Evolutionary conservation across 768 basidiomycete species (phyloP).

Genomic region (Crucibulum laeve): DNA sequence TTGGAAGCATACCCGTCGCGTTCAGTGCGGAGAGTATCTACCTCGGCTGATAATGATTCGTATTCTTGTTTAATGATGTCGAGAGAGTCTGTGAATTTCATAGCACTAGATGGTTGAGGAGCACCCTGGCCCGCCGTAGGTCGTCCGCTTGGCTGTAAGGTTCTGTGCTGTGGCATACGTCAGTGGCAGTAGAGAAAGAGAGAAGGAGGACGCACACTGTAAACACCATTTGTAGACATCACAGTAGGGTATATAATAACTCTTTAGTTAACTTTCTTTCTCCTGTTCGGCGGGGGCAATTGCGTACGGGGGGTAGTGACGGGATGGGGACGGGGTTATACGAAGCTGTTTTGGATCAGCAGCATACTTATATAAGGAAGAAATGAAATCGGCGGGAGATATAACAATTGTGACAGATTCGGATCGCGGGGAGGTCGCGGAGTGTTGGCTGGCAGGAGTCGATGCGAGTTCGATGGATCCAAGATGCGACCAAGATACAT

Average conservation of each 20-base stretch:
- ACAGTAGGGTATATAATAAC: background rate
- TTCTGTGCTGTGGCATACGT: slow-evolving; percentile 2
- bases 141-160: slow-evolving; percentile 5
- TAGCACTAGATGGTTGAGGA: slow-evolving; percentile 23
- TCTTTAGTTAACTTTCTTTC: background rate
- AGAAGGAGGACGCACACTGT: slow-evolving; percentile 17
- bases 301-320: background rate
- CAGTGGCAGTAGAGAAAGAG: background rate
- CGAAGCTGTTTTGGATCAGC: slow-evolving; percentile 17
- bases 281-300: background rate
- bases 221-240: slow-evolving; percentile 22
- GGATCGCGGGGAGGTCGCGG: slow-evolving; percentile 12
- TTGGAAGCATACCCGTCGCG: slow-evolving; percentile 80
- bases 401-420: slow-evolving; percentile 15
- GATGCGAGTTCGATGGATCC: background rate
- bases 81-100: slow-evolving; percentile 62
- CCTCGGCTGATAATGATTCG: slow-evolving; percentile 62
- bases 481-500: too few species aligned
- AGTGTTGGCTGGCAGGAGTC: slow-evolving; percentile 1
- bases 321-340: slow-evolving; percentile 9
- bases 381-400: slow-evolving; percentile 19
- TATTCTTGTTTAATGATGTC: slow-evolving; percentile 80
- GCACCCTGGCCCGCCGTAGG: slow-evolving; percentile 15
- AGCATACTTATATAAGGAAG: slow-evolving; percentile 19
- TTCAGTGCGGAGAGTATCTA: slow-evolving; percentile 56